Evolutionary conservation across 2,329 filamentous ascomycete genomes (phyloP), one percentile per base, ranked within the genome.

Genomic region (Nothophaeocryptopus gaeumannii): DNA sequence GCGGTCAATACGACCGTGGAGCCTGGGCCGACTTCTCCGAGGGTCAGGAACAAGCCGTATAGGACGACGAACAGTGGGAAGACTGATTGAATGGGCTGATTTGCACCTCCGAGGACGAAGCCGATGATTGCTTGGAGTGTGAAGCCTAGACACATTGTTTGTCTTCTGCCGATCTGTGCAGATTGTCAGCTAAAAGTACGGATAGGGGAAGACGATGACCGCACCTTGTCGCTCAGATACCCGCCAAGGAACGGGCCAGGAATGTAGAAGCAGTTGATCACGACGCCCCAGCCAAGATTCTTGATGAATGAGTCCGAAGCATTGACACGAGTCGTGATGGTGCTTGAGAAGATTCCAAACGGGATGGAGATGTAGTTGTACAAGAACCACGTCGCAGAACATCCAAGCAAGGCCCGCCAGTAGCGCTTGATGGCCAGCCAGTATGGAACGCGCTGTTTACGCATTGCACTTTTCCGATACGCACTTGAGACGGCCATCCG

Each of bases 211-310:
- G n/a, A n/a, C n/a, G n/a, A n/a, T n/a, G n/a, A 26, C 7, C 20
- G 4, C 37, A 93, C 74, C 70, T 76, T 81, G 69, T 95, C 90
- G 29, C 83, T 86, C 5, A 88, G 73, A 45, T 87, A 86, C 0
- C 88, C 87, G 15, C 90, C 90, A 5, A 86, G 70, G 45, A 89
- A 75, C 11, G 88, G 86, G 1, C 90, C 90, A 0, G 89, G 89
- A 40, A 95, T 79, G 68, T 93, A 93, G 69, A 95, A 95, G 54
- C 89, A 72, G 67, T 93, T 95, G 73, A 93, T 83, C 29, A 95
- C 79, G 0, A 86, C 89, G 65, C 89, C 90, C 89, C 89, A 95
- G 36, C 89, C 90, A 48, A 95, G 89, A 13, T 83, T 49, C 56
- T 62, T 73, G 55, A 86, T 86, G 58, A 88, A 89, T 2, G 95